These are phyloP conservation scores for Odontarrhena argentea DNA, from an alignment of 345 rosid genomes.

Conservation along the genomic window DNA sequence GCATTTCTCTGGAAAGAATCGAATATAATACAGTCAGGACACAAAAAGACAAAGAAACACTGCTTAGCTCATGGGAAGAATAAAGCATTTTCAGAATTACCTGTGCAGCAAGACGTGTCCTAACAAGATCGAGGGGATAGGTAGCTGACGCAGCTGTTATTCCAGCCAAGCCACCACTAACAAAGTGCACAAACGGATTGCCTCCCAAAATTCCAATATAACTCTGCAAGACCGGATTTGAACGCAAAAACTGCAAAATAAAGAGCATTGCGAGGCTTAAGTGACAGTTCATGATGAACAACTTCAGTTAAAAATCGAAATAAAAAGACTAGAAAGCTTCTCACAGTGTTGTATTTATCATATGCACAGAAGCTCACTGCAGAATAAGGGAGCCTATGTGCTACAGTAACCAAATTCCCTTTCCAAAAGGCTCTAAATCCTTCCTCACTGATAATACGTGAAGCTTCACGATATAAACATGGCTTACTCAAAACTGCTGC, in stretches of 20 bases:
- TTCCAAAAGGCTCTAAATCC: constrained; percentile 97
- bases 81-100: constrained; percentile 41
- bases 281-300: constrained; percentile 12
- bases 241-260: constrained; percentile 62
- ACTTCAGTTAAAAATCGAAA: background rate
- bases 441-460: constrained; percentile 77
- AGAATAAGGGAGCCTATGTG: constrained; percentile 91
- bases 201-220: constrained; percentile 44
- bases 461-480: constrained; percentile 81
- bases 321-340: constrained; percentile 27
- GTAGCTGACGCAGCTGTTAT: constrained; percentile 89
- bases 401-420: constrained; percentile 89
- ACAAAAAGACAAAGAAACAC: constrained; percentile 15
- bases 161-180: constrained; percentile 94
- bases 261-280: constrained; percentile 11
- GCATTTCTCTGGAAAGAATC: constrained; percentile 60
- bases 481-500: constrained; percentile 60
- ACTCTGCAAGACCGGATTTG: constrained; percentile 45
- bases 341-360: constrained; percentile 69
- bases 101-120: constrained; percentile 99
- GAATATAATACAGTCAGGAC: constrained; percentile 1
- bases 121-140: constrained; percentile 93
- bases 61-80: background rate
- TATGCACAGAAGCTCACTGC: constrained; percentile 81
- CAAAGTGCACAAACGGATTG: constrained; percentile 58